Evolutionary conservation across 306 rosid genomes (phyloP).

Genomic region (Macrotyloma uniflorum): DNA sequence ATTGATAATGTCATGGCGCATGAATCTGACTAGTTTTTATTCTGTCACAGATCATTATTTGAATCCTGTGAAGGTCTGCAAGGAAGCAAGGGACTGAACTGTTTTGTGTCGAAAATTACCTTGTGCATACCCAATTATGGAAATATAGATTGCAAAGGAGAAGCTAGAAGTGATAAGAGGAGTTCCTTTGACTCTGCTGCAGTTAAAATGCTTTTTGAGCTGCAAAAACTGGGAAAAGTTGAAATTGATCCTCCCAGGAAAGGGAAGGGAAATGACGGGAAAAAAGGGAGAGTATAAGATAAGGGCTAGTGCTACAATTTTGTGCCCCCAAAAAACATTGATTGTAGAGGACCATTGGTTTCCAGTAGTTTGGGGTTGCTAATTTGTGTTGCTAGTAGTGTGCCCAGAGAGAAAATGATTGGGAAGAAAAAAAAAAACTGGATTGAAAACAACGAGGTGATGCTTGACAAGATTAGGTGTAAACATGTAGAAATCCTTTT

Average conservation of each 20-base stretch:
- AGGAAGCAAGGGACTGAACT: slow-evolving; percentile 52
- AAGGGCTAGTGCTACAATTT: neutral
- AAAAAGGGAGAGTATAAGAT: neutral
- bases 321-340: neutral
- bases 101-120: slow-evolving; percentile 62
- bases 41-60: slow-evolving; percentile 48
- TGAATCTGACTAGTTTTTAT: slow-evolving; percentile 23
- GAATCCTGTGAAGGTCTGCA: slow-evolving; percentile 56
- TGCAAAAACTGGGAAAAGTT: slow-evolving; percentile 59
- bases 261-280: neutral
- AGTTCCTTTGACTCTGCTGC: slow-evolving; percentile 82
- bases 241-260: slow-evolving; percentile 40
- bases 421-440: neutral
- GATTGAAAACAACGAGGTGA: neutral
- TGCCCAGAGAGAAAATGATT: neutral
- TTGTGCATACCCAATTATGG: slow-evolving; percentile 74
- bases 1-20: neutral
- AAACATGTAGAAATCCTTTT: neutral
- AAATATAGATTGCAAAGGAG: slow-evolving; percentile 67
- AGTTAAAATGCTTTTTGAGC: slow-evolving; percentile 66
- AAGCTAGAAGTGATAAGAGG: slow-evolving; percentile 80
- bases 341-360: slow-evolving; percentile 22
- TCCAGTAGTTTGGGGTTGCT: slow-evolving; percentile 1
- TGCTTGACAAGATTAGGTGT: neutral
- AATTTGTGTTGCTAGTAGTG: slow-evolving; percentile 9